Percentiles rank a stretch among this genome's conserved stretches.
Evolutionary conservation across 805 yeast genomes (phyloP).

Genomic region (Monosporozyma aquatica): DNA sequence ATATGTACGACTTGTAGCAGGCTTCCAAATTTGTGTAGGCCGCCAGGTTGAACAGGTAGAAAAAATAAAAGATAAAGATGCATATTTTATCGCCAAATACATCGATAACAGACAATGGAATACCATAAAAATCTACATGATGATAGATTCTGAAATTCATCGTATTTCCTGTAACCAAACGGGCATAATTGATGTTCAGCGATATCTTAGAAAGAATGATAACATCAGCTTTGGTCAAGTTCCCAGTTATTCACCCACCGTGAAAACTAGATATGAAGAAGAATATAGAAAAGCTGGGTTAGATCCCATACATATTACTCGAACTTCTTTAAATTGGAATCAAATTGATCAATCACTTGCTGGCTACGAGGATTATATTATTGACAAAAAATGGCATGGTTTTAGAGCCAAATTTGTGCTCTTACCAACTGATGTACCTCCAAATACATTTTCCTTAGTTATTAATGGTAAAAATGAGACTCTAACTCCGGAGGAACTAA

Average conservation of each 20-base stretch:
- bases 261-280: constrained; percentile 73
- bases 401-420: constrained; percentile 77
- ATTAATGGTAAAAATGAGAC: constrained; percentile 46
- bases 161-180: constrained; percentile 65
- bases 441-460: constrained; percentile 34
- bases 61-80: constrained; percentile 29
- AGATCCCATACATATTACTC: constrained; percentile 44
- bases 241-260: constrained; percentile 42
- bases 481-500: constrained; percentile 72
- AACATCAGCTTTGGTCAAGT: constrained; percentile 26
- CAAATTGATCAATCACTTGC: constrained; percentile 85
- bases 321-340: constrained; percentile 73
- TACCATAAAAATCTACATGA: constrained; percentile 64
- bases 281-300: constrained; percentile 50
- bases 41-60: constrained; percentile 59
- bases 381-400: constrained; percentile 42
- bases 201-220: constrained; percentile 42
- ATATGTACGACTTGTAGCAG: constrained; percentile 68
- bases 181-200: constrained; percentile 69
- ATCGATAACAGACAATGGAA: constrained; percentile 36
- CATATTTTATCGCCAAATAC: constrained; percentile 47
- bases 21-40: constrained; percentile 86
- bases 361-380: constrained; percentile 70
- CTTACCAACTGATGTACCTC: constrained; percentile 66
- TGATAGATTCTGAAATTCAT: constrained; percentile 78